Base-by-base conservation (phyloP, 2,329 filamentous ascomycete species). In the Helotiales sp. region DNA sequence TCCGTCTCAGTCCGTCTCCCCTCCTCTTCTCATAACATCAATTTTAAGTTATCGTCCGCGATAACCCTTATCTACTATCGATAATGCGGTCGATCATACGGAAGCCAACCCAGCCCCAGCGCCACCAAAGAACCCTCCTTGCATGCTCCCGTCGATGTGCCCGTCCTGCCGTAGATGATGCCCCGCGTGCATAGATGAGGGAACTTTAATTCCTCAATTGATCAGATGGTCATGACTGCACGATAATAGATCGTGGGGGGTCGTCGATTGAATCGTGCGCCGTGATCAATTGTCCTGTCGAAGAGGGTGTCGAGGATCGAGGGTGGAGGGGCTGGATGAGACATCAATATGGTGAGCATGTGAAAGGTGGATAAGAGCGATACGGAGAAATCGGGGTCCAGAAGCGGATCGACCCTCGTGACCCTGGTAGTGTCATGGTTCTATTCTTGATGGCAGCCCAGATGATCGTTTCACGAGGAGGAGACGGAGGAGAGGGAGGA, bases 391-490 rank as follows among this genome's bases (percentile, higher is more conserved):
- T 3, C n/a, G 27, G 27, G 31, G 48, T n/a, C 22, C 17, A 47
- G 31, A 19, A n/a, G 17, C n/a, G 6, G 19, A 31, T 19, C 19
- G 36, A 25, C 38, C 22, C 52, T 47, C 38, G 30, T 38, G 42
- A 33, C 46, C 38, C 38, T 40, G 12, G 30, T n/a, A 44, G 17
- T 10, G 40, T 30, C 46, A 17, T 33, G 25, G 25, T 31, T 30
- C 46, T 48, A 54, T 42, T 42, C 51, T 42, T 13, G 51, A 40
- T 33, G 15, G 22, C 40, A 40, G 42, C 30, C 24, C 55, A 58
- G 55, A 58, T 58, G 55, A 58, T 58, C 44, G 50, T 54, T 58
- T 53, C 55, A 58, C 55, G 55, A 42, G 49, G 38, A 31, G 29
- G 29, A 17, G n/a, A n/a, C n/a, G n/a, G n/a, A n/a, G n/a, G n/a